These are phyloP conservation scores for Tulasnella sp. DNA, from an alignment of 768 basidiomycete species.

Conservation along the genomic window DNA sequence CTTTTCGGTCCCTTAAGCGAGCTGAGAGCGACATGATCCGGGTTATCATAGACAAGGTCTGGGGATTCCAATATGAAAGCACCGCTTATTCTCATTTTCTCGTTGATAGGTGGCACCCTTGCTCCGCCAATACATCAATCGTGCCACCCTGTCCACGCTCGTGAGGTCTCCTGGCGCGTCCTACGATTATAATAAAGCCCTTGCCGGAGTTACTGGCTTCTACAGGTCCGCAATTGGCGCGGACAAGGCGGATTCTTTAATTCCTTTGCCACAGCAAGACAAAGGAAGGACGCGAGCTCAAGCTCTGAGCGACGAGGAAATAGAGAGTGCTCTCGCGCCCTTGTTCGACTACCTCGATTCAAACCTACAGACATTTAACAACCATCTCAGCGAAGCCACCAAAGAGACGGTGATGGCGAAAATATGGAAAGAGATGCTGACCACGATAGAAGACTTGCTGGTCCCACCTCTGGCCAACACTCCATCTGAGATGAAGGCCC, in stretches of 20 bases:
- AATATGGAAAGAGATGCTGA: conserved; percentile 94
- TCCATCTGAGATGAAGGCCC: too few relatives aligned
- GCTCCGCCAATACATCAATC: conserved; percentile 80
- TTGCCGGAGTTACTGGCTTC: conserved; percentile 75
- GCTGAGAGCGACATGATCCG: conserved; percentile 94
- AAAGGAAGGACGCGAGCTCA: conserved; percentile 74
- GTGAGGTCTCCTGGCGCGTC: conserved; percentile 55
- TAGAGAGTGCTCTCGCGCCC: conserved; percentile 85
- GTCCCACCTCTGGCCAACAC: conserved; percentile 57
- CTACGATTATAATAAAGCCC: conserved; percentile 84
- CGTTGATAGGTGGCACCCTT: conserved; percentile 80
- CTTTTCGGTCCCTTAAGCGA: conserved; percentile 87
- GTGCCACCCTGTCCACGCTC: conserved; percentile 68
- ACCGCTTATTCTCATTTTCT: neutral
- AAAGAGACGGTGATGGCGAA: conserved; percentile 89
- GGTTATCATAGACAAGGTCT: conserved; percentile 93
- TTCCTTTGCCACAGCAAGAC: conserved; percentile 68
- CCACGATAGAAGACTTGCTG: conserved; percentile 78
- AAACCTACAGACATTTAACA: conserved; percentile 86
- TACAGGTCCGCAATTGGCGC: conserved; percentile 70
- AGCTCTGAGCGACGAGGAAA: conserved; percentile 85
- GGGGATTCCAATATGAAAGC: neutral
- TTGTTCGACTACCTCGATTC: conserved; percentile 96
- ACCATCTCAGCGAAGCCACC: conserved; percentile 73
- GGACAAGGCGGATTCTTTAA: conserved; percentile 61